Percentiles rank a stretch among this genome's conserved stretches.
These are phyloP conservation scores for Aegilops tauschii DNA, from an alignment of 176 grass and related monocot species.

Conservation along the genomic window DNA sequence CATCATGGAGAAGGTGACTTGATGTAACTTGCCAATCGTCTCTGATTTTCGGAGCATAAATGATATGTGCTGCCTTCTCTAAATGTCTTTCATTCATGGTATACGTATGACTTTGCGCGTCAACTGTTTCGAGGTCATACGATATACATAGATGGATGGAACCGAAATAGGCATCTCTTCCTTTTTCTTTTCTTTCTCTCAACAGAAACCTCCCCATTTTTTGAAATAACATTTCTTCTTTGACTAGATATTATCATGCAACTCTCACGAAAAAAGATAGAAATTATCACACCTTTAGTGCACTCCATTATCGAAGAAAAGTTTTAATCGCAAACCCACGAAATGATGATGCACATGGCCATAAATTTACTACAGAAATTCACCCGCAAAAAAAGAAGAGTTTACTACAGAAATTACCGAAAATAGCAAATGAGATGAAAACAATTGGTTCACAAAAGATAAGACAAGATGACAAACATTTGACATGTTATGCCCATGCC, in stretches of 20 bases:
- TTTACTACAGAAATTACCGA: neutral
- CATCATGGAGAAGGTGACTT: neutral
- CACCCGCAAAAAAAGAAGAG: no score
- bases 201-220: neutral
- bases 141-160: conserved; percentile 1
- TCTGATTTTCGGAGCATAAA: neutral
- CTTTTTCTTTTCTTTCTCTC: neutral
- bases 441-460: neutral
- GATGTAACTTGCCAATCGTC: neutral
- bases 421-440: neutral
- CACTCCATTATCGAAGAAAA: neutral
- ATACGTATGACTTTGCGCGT: neutral
- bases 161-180: neutral
- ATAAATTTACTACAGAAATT: neutral
- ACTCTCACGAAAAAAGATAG: neutral
- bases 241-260: neutral
- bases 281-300: neutral
- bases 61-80: neutral
- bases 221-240: neutral
- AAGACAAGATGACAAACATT: neutral
- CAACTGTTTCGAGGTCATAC: neutral
- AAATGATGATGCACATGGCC: neutral
- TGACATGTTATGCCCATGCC: neutral
- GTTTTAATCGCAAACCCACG: neutral
- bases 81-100: neutral